A percentile compares a stretch with the other conserved stretches of the same genome.
Conservation (phyloP, 2,329 filamentous ascomycete genomes). For the Sphaceloma murrayae region DNA sequence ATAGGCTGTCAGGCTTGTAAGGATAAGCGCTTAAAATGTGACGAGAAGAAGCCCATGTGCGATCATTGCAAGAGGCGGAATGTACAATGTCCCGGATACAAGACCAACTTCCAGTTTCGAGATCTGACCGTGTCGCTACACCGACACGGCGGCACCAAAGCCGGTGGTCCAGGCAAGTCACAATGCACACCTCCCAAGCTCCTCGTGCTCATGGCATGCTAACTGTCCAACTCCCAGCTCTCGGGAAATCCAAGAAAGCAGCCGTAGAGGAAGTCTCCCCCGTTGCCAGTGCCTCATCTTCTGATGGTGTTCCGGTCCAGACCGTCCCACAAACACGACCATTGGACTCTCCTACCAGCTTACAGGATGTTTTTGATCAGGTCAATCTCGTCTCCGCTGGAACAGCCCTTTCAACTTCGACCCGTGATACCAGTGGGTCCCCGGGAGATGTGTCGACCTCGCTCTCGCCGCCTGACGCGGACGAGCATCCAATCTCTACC, state of each 20-base stretch:
- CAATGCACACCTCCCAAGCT: too few relatives aligned
- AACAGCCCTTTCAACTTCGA: not conserved
- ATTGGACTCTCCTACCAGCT: not conserved
- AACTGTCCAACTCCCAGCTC: not conserved
- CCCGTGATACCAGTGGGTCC: not conserved
- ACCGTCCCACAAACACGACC: not conserved
- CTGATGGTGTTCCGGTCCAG: not conserved
- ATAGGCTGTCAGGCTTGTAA: conserved; percentile 65
- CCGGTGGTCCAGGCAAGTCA: not conserved
- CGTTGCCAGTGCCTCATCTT: not conserved
- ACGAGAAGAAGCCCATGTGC: conserved; percentile 60
- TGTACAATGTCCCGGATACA: conserved; percentile 60
- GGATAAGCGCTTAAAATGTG: conserved; percentile 62
- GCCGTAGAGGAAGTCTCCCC: conserved; percentile 1
- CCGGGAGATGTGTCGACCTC: not conserved
- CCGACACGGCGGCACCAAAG: conserved; percentile 6
- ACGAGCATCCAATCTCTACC: not conserved
- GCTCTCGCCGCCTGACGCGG: not conserved
- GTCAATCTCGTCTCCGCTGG: not conserved
- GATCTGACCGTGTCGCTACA: conserved; percentile 11
- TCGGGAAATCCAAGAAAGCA: conserved; percentile 6
- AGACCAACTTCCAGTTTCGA: conserved; percentile 59
- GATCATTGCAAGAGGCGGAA: conserved; percentile 56
- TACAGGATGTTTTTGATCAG: not conserved
- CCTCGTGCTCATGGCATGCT: not conserved